A percentile compares a stretch with the other conserved stretches of the same genome.
These are phyloP conservation scores for Termitomyces sp. DNA, from an alignment of 768 basidiomycete species.

Conservation along the genomic window DNA sequence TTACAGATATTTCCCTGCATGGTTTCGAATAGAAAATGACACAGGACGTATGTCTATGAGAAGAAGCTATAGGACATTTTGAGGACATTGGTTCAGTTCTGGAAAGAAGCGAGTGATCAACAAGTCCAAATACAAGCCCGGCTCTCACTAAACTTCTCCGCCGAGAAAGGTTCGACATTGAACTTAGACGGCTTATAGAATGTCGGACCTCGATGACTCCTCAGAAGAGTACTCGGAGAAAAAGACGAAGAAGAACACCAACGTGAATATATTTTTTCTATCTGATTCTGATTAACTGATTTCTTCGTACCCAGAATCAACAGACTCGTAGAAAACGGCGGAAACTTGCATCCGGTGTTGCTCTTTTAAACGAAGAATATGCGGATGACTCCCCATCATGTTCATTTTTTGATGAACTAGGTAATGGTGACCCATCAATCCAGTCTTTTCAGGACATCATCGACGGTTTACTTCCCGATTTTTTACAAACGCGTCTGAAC, in stretches of 20 bases:
- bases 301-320: background rate
- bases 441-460: constrained; percentile 31
- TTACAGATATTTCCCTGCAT: too few species aligned
- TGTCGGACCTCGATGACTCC: constrained; percentile 1
- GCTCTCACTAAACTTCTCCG: too few species aligned
- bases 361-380: background rate
- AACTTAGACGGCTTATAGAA: background rate
- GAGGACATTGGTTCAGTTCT: too few species aligned
- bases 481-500: constrained; percentile 22
- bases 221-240: constrained; percentile 17
- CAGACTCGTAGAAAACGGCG: constrained; percentile 18
- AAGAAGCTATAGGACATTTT: too few species aligned
- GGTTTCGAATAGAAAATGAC: background rate
- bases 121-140: background rate
- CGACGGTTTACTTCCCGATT: constrained; percentile 27
- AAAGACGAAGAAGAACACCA: constrained; percentile 1
- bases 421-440: constrained; percentile 15
- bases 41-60: background rate
- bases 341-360: constrained; percentile 11
- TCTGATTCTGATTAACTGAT: background rate
- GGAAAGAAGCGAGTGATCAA: background rate
- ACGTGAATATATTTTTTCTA: constrained; percentile 4
- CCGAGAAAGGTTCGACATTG: background rate
- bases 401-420: constrained; percentile 21
- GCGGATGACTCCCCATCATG: constrained; percentile 5